phyloP scores from a whole-genome alignment of 371 early-diverging fungal genomes.

The Coemansia sp. region DNA sequence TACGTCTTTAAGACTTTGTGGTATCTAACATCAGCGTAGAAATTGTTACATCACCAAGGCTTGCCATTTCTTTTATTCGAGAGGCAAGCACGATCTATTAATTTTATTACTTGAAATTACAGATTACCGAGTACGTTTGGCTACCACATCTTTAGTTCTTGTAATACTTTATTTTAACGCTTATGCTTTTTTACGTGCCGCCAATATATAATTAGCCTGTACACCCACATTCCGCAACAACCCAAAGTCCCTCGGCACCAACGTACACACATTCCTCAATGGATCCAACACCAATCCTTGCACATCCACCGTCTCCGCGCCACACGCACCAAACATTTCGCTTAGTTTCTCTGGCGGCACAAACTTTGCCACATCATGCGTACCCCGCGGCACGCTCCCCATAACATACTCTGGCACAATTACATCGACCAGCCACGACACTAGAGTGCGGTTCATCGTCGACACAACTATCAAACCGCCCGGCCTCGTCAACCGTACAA shows the following conservation, averaged over 20 bases:
- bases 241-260: slow-evolving; percentile 13
- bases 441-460: slow-evolving; percentile 85
- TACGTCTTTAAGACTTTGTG: not conserved
- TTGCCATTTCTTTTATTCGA: no score
- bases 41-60: no score
- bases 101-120: no score
- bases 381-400: slow-evolving; percentile 77
- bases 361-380: slow-evolving; percentile 87
- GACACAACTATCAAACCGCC: slow-evolving; percentile 78
- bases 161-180: not conserved
- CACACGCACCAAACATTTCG: slow-evolving; percentile 15
- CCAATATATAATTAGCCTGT: slow-evolving; percentile 50
- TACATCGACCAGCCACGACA: slow-evolving; percentile 77
- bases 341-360: slow-evolving; percentile 64
- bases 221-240: slow-evolving; percentile 32
- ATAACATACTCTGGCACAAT: slow-evolving; percentile 80
- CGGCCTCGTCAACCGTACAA: slow-evolving; percentile 66
- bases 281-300: slow-evolving; percentile 43
- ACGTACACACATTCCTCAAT: slow-evolving; percentile 18
- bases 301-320: slow-evolving; percentile 27
- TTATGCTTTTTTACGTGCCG: slow-evolving; percentile 31
- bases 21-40: no score
- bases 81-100: no score
- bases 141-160: no score
- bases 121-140: no score